Base-by-base conservation (phyloP, 345 rosid genomes). In the Linum trigynum region DNA sequence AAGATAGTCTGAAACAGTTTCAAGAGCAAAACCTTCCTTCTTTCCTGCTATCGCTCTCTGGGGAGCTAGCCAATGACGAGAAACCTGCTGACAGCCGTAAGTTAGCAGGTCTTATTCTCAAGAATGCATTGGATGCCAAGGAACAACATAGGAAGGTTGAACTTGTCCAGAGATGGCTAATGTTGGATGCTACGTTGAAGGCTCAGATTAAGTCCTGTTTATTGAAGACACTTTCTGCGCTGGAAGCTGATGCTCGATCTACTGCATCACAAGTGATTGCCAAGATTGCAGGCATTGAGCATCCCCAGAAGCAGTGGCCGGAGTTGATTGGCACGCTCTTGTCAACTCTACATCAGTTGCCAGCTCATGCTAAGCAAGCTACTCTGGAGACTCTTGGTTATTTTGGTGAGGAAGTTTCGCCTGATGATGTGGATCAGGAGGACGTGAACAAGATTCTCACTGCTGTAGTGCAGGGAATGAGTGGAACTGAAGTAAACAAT, bases 381-480 rank as follows among this genome's bases (percentile, higher is more conserved):
- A 94, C 99, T 0, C 64, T 90, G 55, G 99, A 90, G 76, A 81
- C 97, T 65, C 86, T 90, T 39, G 99, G 99, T 16, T 90, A 80
- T 71, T 86, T 94, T 59, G 90, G 99, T 70, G 99, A 94, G 75
- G 97, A 84, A 75, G 87, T 94, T 61, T 88, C 95, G 2, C 86
- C 85, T 71, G 75, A 90, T 64, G 96, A 88, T 77, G 91, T 94
- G 39, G 85, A 75, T 66, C 97, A 90, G 73, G 92, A 88, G 55
- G 96, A 94, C 73, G 97, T 94, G 63, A 94, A 90, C 68, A 78
- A 85, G 23, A 87, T 94, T 62, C 97, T 94, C 51, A 94, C 97
- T 59, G 95, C 97, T 48, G 96, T 94, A 60, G 99, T 94, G 61
- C 97, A 94, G 71, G 99, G 99, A 71, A 90, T 94, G 99, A 90